phyloP scores from a whole-genome alignment of 2,329 filamentous ascomycete genomes.

The Neofusicoccum ribis region DNA sequence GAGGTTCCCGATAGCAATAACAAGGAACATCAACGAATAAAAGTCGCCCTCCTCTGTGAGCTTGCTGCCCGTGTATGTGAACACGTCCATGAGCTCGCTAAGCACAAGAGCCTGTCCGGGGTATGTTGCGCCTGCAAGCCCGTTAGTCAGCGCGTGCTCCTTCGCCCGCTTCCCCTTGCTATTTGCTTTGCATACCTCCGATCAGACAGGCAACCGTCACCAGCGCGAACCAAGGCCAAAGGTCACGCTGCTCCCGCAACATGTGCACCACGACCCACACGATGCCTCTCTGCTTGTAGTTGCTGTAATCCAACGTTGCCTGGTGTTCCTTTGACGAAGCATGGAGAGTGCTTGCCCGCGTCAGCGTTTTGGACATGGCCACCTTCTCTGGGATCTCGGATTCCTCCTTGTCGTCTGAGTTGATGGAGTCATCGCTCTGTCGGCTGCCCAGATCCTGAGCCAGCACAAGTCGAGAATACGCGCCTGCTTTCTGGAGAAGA shows the following conservation, averaged over 20 bases:
- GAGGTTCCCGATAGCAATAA: slow-evolving; percentile 51
- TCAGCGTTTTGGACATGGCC: background rate
- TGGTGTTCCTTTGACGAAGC: background rate
- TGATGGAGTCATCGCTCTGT: background rate
- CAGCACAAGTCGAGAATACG: slow-evolving; percentile 35
- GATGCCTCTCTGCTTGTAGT: background rate
- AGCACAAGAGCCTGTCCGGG: slow-evolving; percentile 54
- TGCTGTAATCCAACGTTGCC: background rate
- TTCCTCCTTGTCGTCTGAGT: background rate
- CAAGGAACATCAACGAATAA: slow-evolving; percentile 54
- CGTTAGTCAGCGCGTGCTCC: background rate
- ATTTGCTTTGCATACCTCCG: slow-evolving; percentile 33
- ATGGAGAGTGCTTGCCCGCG: background rate
- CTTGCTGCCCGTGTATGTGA: slow-evolving; percentile 40
- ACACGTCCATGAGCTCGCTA: slow-evolving; percentile 50
- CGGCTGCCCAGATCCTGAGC: slow-evolving; percentile 27
- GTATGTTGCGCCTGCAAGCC: slow-evolving; percentile 42
- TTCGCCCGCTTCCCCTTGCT: slow-evolving; percentile 42
- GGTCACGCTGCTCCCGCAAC: slow-evolving; percentile 10
- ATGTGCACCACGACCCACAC: background rate
- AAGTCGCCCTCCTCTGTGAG: slow-evolving; percentile 35
- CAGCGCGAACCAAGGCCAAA: slow-evolving; percentile 26
- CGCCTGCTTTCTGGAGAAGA: slow-evolving; percentile 65
- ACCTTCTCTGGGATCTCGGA: background rate
- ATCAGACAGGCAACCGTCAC: slow-evolving; percentile 49